Evolutionary conservation across 2,329 filamentous ascomycete genomes (phyloP).

Genomic region (Fusarium denticulatum): DNA sequence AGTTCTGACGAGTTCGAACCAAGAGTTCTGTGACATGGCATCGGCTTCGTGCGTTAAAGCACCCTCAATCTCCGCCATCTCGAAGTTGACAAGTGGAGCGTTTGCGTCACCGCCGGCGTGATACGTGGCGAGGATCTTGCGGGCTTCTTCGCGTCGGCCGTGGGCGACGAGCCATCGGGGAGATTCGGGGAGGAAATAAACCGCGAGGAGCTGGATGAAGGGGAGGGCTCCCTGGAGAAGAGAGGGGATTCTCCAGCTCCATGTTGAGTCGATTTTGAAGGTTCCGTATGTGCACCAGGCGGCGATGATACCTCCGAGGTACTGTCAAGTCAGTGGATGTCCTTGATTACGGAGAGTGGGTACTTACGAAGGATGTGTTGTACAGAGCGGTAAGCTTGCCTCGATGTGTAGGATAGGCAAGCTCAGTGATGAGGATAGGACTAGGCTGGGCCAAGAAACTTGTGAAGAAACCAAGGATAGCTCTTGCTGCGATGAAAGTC

Average conservation of each 20-base stretch:
- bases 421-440: conserved; percentile 48
- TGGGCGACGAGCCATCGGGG: conserved; percentile 47
- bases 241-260: conserved; percentile 44
- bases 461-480: conserved; percentile 48
- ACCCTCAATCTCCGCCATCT: conserved; percentile 54
- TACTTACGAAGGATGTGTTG: conserved; percentile 45
- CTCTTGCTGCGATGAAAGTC: conserved; percentile 46
- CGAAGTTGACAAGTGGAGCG: conserved; percentile 53
- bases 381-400: conserved; percentile 48
- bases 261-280: conserved; percentile 33
- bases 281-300: conserved; percentile 45
- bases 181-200: conserved; percentile 44
- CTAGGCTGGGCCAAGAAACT: conserved; percentile 46
- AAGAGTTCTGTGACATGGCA: conserved; percentile 49
- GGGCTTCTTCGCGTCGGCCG: conserved; percentile 49
- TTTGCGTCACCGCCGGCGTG: conserved; percentile 54
- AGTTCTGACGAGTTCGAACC: conserved; percentile 53
- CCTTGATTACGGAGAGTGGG: fast-evolving
- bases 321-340: conserved; percentile 18
- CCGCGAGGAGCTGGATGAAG: conserved; percentile 33
- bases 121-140: conserved; percentile 51
- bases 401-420: conserved; percentile 49
- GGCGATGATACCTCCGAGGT: conserved; percentile 44
- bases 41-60: conserved; percentile 47
- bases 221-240: conserved; percentile 40